phyloP scores from a whole-genome alignment of 306 rosid genomes.

The Arachis hypogaea region DNA sequence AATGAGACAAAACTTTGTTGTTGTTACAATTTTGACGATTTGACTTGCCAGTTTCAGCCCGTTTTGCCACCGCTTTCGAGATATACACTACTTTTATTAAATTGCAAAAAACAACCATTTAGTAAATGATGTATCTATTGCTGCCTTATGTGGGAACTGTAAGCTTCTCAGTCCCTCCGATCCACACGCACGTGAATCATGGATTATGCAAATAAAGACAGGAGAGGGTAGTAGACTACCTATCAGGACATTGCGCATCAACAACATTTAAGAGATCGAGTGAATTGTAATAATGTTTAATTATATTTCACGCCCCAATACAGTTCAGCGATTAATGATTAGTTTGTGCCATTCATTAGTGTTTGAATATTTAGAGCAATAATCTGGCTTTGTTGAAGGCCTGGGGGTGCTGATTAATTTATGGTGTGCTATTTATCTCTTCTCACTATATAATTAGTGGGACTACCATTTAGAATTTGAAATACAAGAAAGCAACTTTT shows the following conservation, averaged over 20 bases:
- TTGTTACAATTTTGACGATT: no score
- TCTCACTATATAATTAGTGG: conserved; percentile 45
- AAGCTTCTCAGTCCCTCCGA: background rate
- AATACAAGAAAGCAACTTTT: conserved; percentile 37
- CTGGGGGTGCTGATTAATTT: conserved; percentile 15
- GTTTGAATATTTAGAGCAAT: conserved; percentile 38
- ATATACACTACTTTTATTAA: no score
- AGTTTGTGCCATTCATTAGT: conserved; percentile 32
- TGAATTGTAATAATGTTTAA: background rate
- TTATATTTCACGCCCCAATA: conserved; percentile 37
- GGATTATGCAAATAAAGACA: conserved; percentile 6
- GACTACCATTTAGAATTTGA: conserved; percentile 42
- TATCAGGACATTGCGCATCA: conserved; percentile 6
- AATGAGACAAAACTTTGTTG: no score
- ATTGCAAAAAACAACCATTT: background rate
- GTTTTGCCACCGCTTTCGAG: no score
- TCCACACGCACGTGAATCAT: conserved; percentile 27
- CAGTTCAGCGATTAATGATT: conserved; percentile 41
- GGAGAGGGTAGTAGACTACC: background rate
- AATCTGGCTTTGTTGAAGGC: conserved; percentile 18
- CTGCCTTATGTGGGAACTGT: background rate
- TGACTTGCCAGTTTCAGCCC: no score
- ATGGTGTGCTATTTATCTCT: conserved; percentile 30
- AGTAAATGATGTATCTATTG: background rate
- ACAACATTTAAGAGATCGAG: conserved; percentile 13